These are phyloP conservation scores for Globisporangium cylindrosporum DNA, from an alignment of 352 stramenopile species.

Conservation along the genomic window DNA sequence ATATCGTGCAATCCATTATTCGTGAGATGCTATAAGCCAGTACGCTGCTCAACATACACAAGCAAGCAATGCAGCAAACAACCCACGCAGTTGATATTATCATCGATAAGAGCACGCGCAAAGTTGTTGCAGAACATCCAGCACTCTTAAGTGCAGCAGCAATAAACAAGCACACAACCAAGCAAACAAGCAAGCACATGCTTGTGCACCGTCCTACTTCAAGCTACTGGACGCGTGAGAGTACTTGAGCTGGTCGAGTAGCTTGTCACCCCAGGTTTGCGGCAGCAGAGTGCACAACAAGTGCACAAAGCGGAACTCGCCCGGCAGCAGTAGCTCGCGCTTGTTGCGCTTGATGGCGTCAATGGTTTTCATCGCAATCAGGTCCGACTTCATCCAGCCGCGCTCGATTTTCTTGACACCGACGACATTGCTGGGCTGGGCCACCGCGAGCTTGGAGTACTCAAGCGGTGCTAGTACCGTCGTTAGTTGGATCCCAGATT, in stretches of 20 bases:
- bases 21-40: not conserved
- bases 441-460: constrained; percentile 4
- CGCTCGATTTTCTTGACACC: constrained; percentile 6
- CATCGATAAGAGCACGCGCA: not conserved
- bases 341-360: constrained; percentile 19
- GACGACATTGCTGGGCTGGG: not conserved
- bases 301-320: constrained; percentile 10
- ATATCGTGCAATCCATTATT: not conserved
- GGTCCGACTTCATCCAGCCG: constrained; percentile 17
- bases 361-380: constrained; percentile 13
- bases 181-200: not conserved
- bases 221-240: not conserved
- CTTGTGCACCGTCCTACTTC: not conserved
- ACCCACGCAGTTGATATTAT: not conserved
- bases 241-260: constrained; percentile 21
- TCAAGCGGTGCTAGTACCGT: constrained; percentile 16
- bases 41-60: not conserved
- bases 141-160: not conserved
- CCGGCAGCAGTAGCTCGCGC: constrained; percentile 15
- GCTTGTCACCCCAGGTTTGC: constrained; percentile 19
- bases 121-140: not conserved
- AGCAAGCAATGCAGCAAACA: not conserved
- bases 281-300: constrained; percentile 12
- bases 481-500: constrained; percentile 10
- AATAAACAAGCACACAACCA: not conserved